Evolutionary conservation across 1,284 basidiomycete species (phyloP).

Genomic region (Rhodotorula mucilaginosa): DNA sequence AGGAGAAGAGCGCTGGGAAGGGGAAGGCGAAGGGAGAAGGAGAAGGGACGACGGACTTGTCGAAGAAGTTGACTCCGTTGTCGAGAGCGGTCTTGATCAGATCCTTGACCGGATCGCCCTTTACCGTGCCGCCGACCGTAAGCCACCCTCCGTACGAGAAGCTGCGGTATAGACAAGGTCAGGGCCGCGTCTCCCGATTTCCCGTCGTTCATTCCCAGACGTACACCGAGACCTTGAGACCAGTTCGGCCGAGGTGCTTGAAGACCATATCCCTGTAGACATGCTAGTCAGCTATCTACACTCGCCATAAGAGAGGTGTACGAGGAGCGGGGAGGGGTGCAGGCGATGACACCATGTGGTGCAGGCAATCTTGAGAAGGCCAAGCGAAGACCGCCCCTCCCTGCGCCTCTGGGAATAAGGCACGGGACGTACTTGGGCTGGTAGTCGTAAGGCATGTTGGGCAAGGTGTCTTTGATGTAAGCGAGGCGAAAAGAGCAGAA

Average conservation of each 20-base stretch:
- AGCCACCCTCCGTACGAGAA: conserved; percentile 36
- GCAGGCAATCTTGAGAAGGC: background rate
- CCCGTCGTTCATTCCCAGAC: background rate
- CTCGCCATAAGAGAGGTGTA: too few relatives aligned
- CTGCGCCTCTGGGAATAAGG: background rate
- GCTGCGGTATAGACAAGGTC: background rate
- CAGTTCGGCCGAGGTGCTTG: conserved; percentile 23
- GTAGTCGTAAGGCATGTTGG: conserved; percentile 25
- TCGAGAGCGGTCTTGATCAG: conserved; percentile 52
- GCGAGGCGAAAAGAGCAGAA: background rate
- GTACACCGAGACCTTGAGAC: conserved; percentile 22
- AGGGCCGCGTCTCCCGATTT: background rate
- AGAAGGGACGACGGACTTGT: background rate
- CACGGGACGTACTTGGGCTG: conserved; percentile 8
- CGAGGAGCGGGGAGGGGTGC: background rate
- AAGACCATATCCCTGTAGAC: conserved; percentile 26
- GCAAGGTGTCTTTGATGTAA: background rate
- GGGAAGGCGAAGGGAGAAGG: conserved; percentile 22
- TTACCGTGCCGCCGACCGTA: conserved; percentile 25
- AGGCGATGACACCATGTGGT: conserved; percentile 1
- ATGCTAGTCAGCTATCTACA: background rate
- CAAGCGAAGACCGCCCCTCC: background rate
- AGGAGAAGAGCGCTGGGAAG: conserved; percentile 23
- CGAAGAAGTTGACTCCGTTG: conserved; percentile 3
- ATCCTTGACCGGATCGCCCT: conserved; percentile 43